Conservation (phyloP, 306 rosid species). For the Fragaria vesca region DNA sequence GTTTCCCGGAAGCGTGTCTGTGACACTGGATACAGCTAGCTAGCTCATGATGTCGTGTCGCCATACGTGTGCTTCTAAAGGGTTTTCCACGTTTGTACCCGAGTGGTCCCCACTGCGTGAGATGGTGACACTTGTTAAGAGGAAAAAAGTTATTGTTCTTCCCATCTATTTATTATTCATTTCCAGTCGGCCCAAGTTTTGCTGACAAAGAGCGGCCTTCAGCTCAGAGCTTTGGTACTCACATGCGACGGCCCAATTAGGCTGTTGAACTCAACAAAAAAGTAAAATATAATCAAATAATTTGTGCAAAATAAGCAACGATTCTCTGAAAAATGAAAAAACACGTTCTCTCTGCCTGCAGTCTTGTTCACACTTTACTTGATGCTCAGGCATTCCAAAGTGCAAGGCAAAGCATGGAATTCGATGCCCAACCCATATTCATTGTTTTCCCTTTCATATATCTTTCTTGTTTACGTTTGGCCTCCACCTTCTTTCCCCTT, state of each 20-base stretch:
- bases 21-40: slow-evolving; percentile 38
- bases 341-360: background rate
- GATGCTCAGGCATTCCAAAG: slow-evolving; percentile 22
- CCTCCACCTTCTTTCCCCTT: slow-evolving; percentile 1
- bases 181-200: too few species aligned
- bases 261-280: too few species aligned
- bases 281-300: too few species aligned
- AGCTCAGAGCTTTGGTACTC: too few species aligned
- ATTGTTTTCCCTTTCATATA: background rate
- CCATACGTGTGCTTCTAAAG: slow-evolving; percentile 41
- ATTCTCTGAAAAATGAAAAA: background rate
- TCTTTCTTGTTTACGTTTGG: background rate
- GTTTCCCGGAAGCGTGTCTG: slow-evolving; percentile 6
- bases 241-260: too few species aligned
- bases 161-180: too few species aligned
- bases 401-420: slow-evolving; percentile 30
- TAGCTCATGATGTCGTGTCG: slow-evolving; percentile 7
- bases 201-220: too few species aligned
- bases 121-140: background rate
- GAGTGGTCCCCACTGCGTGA: background rate
- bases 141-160: too few species aligned
- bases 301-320: too few species aligned
- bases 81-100: background rate
- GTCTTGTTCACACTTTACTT: slow-evolving; percentile 27
- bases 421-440: slow-evolving; percentile 25